Evolutionary conservation across 805 yeast genomes (phyloP).

Genomic region (Wickerhamia fluorescens): DNA sequence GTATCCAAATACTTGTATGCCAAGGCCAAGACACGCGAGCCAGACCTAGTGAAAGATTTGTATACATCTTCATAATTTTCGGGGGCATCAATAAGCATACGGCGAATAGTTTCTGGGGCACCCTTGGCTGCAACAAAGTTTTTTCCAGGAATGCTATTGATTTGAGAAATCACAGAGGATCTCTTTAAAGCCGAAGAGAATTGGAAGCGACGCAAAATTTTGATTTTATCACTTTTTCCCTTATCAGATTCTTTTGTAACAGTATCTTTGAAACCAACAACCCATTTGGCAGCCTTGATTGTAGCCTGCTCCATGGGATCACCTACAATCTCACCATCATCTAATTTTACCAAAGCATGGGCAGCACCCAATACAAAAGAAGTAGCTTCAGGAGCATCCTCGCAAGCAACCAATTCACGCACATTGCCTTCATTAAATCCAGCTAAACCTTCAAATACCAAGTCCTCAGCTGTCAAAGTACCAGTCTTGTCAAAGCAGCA

Average conservation of each 20-base stretch:
- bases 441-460: constrained; percentile 93
- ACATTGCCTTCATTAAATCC: constrained; percentile 55
- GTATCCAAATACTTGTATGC: constrained; percentile 71
- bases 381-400: constrained; percentile 65
- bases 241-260: constrained; percentile 39
- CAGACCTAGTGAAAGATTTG: constrained; percentile 88
- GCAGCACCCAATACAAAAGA: constrained; percentile 82
- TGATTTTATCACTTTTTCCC: constrained; percentile 41
- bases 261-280: constrained; percentile 67
- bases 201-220: constrained; percentile 89
- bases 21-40: constrained; percentile 93
- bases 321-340: constrained; percentile 96
- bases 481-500: constrained; percentile 99
- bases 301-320: constrained; percentile 99
- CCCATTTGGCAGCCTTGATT: constrained; percentile 80
- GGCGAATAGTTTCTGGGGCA: constrained; percentile 93
- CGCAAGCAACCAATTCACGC: constrained; percentile 46
- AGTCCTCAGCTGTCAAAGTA: constrained; percentile 93
- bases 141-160: constrained; percentile 37
- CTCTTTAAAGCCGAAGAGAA: constrained; percentile 94
- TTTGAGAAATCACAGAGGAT: constrained; percentile 75
- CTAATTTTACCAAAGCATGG: constrained; percentile 89
- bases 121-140: constrained; percentile 86
- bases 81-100: constrained; percentile 68
- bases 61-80: constrained; percentile 74